phyloP scores from a whole-genome alignment of 2,329 filamentous ascomycete species.

The Cordyceps militaris region DNA sequence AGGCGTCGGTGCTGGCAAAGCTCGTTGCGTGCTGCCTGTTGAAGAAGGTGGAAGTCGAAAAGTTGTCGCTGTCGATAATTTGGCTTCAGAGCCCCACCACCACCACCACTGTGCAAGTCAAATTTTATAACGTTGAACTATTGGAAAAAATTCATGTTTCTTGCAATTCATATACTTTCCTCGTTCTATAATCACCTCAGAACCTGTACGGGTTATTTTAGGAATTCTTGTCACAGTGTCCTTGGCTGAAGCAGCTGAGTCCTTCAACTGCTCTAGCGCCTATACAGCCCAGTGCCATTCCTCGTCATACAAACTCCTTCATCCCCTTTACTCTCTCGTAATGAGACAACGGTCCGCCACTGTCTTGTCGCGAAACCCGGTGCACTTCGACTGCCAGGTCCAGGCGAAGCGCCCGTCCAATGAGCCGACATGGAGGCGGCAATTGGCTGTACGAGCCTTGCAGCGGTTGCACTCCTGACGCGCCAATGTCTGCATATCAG shows the following conservation, averaged over 20 bases:
- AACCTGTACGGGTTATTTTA: too few species aligned
- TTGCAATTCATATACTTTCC: too few species aligned
- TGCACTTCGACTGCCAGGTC: background rate
- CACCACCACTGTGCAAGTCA: background rate
- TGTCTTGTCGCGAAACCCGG: background rate
- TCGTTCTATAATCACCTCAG: too few species aligned
- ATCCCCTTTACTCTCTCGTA: too few species aligned
- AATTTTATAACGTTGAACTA: too few species aligned
- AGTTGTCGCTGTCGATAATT: background rate
- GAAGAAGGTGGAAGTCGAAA: background rate
- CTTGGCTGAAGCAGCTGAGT: background rate
- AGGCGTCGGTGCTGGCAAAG: background rate
- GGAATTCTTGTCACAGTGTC: too few species aligned
- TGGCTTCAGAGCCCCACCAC: background rate
- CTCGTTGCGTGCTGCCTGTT: background rate
- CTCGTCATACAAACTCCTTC: too few species aligned
- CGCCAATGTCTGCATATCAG: background rate
- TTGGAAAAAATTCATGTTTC: too few species aligned
- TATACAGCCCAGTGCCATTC: too few species aligned
- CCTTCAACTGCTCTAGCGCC: background rate
- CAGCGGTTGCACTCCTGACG: background rate
- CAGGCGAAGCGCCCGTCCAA: background rate
- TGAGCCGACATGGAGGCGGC: background rate
- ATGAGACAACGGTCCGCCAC: background rate
- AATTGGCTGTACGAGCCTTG: background rate